Evolutionary conservation across 768 basidiomycete genomes (phyloP), one percentile per base, ranked within the genome.

Genomic region (Myochromella boudieri): DNA sequence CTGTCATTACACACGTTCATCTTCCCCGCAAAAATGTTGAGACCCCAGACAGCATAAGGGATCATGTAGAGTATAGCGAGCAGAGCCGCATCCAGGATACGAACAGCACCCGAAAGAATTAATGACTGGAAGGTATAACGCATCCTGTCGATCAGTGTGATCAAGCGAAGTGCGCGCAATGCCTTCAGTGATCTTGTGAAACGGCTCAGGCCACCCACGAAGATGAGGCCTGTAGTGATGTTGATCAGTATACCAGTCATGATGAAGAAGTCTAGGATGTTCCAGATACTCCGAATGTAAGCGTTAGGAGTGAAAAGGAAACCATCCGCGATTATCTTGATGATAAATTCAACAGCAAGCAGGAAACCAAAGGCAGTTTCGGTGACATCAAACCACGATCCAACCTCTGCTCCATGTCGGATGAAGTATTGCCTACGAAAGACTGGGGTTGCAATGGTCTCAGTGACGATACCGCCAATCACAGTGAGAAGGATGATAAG

Each of bases 291-390:
- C 21, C 85, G 84, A 22, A 97, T 64, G 61, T 98, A 97, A 0
- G 93, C 92, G 56, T 94, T 94, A 0, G 93, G 93, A 0, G 89
- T 85, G 68, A 94, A 93, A 11, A 87, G 60, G 64, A 95, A 87
- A 0, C 95, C 95, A 59, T 98, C 95, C 1, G 95, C 95, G 37
- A 92, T 70, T 61, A 94, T 68, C 67, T 97, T 97, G 81, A 97
- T 82, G 52, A 86, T 43, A 57, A 94, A 93, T 60, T 98, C 95
- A 46, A 84, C 53, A 34, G 95, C 68, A 17, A 95, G 81, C 4
- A 75, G 67, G 53, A 85, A 67, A 0, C 85, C 86, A 47, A 97
- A 85, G 0, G 77, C 68, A 0, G 78, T 71, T 60, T 97, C 93
- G 3, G 84, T 78, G 42, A 95, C 68, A 59, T 90, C 87, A 64